These are phyloP conservation scores for Quercus alba DNA, from an alignment of 306 rosid genomes.

Conservation along the genomic window DNA sequence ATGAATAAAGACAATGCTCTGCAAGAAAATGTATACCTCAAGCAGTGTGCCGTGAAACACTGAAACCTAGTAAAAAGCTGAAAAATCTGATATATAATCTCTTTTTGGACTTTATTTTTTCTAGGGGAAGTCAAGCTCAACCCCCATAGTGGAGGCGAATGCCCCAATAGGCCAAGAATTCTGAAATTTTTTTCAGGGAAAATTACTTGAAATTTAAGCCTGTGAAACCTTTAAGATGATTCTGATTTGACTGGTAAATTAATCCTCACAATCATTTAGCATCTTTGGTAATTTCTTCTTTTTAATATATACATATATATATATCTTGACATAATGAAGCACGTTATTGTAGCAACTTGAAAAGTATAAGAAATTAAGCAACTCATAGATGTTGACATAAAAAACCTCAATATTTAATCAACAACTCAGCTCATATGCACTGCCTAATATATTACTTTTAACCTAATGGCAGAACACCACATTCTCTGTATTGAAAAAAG, in stretches of 20 bases:
- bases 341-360: background rate
- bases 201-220: too few species aligned
- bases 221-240: background rate
- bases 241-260: background rate
- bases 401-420: background rate
- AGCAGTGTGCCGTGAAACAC: too few species aligned
- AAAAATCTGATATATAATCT: too few species aligned
- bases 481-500: background rate
- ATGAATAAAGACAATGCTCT: background rate
- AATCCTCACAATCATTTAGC: background rate
- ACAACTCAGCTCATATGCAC: background rate
- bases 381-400: background rate
- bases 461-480: background rate
- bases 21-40: background rate
- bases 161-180: too few species aligned
- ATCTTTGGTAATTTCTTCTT: background rate
- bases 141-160: too few species aligned
- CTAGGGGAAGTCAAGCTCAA: too few species aligned
- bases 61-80: too few species aligned
- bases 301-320: too few species aligned
- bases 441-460: background rate
- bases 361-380: background rate
- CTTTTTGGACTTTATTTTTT: too few species aligned
- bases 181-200: too few species aligned
- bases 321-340: background rate